phyloP scores from a whole-genome alignment of 768 basidiomycete species.

The Tulasnella sp. region DNA sequence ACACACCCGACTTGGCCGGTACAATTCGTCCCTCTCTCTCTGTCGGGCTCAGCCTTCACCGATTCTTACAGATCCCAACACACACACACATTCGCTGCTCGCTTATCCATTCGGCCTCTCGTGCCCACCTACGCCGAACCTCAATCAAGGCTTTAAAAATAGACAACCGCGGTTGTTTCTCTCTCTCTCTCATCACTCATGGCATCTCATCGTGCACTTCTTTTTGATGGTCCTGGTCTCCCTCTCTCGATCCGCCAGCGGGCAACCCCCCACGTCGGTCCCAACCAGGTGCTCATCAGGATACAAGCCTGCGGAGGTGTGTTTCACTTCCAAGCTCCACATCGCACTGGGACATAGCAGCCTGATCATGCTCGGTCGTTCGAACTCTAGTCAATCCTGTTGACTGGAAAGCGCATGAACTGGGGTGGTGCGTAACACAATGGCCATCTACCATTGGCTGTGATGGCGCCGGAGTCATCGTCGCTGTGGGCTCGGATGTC shows the following conservation, averaged over 20 bases:
- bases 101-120: not conserved
- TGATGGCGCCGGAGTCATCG: constrained; percentile 13
- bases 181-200: not conserved
- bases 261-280: not conserved
- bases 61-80: not conserved
- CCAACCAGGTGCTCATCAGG: constrained; percentile 14
- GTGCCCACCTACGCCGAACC: not conserved
- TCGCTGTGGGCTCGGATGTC: not conserved
- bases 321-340: not conserved
- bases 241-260: not conserved
- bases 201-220: not conserved
- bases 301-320: constrained; percentile 4
- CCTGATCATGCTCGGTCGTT: not conserved
- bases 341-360: not conserved
- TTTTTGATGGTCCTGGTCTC: not conserved
- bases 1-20: not conserved
- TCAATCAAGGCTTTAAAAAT: not conserved
- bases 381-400: constrained; percentile 20
- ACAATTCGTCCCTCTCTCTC: not conserved
- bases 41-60: not conserved
- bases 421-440: not conserved
- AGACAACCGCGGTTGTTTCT: not conserved
- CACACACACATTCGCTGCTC: not conserved
- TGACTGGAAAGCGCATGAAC: not conserved
- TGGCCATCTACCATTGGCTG: constrained; percentile 2